A percentile compares a stretch with the other conserved stretches of the same genome.
These are phyloP conservation scores for Sporothrix luriei DNA, from an alignment of 2,329 filamentous ascomycete genomes.

Conservation along the genomic window DNA sequence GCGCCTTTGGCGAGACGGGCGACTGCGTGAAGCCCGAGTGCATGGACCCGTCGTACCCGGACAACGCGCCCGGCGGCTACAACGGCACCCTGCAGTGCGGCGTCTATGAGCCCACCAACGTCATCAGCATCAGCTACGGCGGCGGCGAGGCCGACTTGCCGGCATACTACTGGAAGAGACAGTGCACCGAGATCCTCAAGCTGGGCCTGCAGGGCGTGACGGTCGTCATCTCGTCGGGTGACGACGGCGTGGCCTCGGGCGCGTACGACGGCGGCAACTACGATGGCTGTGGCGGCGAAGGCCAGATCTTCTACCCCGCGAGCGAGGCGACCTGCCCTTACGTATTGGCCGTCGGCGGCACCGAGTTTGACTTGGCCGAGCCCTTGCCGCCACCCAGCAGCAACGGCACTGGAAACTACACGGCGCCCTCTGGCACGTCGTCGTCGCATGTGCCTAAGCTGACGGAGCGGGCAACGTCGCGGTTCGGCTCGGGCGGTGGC, in stretches of 20 bases:
- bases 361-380: conserved; percentile 44
- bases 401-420: conserved; percentile 24
- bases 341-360: conserved; percentile 56
- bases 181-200: conserved; percentile 57
- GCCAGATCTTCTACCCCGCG: conserved; percentile 37
- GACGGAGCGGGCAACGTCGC: conserved; percentile 36
- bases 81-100: conserved; percentile 48
- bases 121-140: conserved; percentile 60
- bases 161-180: conserved; percentile 55
- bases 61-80: conserved; percentile 51
- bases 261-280: conserved; percentile 39
- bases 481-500: conserved; percentile 47
- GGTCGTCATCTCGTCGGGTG: conserved; percentile 53
- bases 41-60: conserved; percentile 54
- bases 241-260: conserved; percentile 49
- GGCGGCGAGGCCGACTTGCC: conserved; percentile 58
- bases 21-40: conserved; percentile 44
- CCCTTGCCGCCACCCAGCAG: not conserved
- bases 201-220: conserved; percentile 55
- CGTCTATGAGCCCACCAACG: conserved; percentile 54
- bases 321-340: conserved; percentile 49
- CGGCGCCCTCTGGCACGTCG: conserved; percentile 7
- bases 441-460: conserved; percentile 24
- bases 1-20: conserved; percentile 52
- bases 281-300: conserved; percentile 37